These are phyloP conservation scores for Pleurotus sapidus DNA, from an alignment of 768 basidiomycete genomes.

Conservation along the genomic window DNA sequence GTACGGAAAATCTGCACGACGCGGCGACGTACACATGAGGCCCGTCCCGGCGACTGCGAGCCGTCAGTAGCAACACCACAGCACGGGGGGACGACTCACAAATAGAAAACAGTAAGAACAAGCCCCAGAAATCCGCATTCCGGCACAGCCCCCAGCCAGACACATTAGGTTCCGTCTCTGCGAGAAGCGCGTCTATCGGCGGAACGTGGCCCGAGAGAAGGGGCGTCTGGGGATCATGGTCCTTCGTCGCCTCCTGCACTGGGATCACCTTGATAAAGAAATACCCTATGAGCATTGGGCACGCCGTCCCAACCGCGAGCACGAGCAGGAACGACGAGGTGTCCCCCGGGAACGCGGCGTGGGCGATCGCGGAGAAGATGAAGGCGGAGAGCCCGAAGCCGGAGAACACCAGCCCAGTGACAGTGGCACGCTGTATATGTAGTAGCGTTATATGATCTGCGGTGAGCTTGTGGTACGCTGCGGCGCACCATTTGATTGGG, in stretches of 20 bases:
- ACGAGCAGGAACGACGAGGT: slow-evolving; percentile 75
- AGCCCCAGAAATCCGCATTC: slow-evolving; percentile 24
- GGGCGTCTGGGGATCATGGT: slow-evolving; percentile 8
- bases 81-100: slow-evolving; percentile 36
- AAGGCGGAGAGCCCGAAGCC: slow-evolving; percentile 95
- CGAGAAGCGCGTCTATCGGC: background rate
- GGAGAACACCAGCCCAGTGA: slow-evolving; percentile 78
- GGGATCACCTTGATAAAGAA: slow-evolving; percentile 70
- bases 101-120: slow-evolving; percentile 50
- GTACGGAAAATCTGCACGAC: too few relatives aligned
- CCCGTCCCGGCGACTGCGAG: slow-evolving; percentile 66
- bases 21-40: slow-evolving; percentile 57
- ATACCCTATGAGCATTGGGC: slow-evolving; percentile 78
- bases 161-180: background rate
- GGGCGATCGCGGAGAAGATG: slow-evolving; percentile 78
- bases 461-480: background rate
- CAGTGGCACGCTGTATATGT: slow-evolving; percentile 56
- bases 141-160: slow-evolving; percentile 16
- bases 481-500: slow-evolving; percentile 54
- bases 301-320: slow-evolving; percentile 73
- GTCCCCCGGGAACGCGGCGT: slow-evolving; percentile 70
- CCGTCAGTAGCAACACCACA: slow-evolving; percentile 28
- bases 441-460: background rate
- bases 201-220: slow-evolving; percentile 11
- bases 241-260: slow-evolving; percentile 27